These are phyloP conservation scores for Ganoderma lingzhi DNA, from an alignment of 1,284 basidiomycete species.

Conservation along the genomic window DNA sequence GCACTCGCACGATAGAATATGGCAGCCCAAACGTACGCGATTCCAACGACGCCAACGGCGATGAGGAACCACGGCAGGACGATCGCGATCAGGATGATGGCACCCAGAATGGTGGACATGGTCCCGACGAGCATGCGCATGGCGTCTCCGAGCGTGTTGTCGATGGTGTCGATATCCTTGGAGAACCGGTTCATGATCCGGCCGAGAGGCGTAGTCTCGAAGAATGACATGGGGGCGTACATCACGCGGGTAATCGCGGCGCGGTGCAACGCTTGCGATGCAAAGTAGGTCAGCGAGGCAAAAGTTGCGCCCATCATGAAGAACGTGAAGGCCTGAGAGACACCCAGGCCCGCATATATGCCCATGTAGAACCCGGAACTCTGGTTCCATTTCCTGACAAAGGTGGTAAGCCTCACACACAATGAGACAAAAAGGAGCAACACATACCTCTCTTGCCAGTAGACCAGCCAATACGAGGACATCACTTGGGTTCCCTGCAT, in stretches of 20 bases:
- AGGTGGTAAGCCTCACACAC: neutral
- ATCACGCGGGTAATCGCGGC: conserved; percentile 69
- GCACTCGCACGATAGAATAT: conserved; percentile 90
- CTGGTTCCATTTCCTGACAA: conserved; percentile 54
- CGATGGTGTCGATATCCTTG: conserved; percentile 89
- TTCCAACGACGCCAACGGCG: conserved; percentile 66
- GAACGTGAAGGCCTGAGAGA: conserved; percentile 55
- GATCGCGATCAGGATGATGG: conserved; percentile 82
- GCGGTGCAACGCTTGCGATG: conserved; percentile 60
- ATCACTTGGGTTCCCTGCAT: conserved; percentile 69
- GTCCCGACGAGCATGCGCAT: conserved; percentile 81
- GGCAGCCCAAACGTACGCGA: conserved; percentile 72
- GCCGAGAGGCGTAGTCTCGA: conserved; percentile 92
- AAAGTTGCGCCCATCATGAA: conserved; percentile 66
- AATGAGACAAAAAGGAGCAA: conserved; percentile 1
- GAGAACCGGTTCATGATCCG: conserved; percentile 89
- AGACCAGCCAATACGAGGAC: conserved; percentile 78
- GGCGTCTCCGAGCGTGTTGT: conserved; percentile 80
- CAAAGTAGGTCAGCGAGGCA: conserved; percentile 70
- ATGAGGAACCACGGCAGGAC: conserved; percentile 88
- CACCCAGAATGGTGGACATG: conserved; percentile 70
- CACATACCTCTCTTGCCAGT: conserved; percentile 68
- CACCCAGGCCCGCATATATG: conserved; percentile 66
- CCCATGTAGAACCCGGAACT: conserved; percentile 74
- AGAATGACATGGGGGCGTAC: conserved; percentile 87